Percentiles rank a stretch among this genome's conserved stretches.
Conservation (phyloP, 1,284 basidiomycete species). For the Vanrija humicola region DNA sequence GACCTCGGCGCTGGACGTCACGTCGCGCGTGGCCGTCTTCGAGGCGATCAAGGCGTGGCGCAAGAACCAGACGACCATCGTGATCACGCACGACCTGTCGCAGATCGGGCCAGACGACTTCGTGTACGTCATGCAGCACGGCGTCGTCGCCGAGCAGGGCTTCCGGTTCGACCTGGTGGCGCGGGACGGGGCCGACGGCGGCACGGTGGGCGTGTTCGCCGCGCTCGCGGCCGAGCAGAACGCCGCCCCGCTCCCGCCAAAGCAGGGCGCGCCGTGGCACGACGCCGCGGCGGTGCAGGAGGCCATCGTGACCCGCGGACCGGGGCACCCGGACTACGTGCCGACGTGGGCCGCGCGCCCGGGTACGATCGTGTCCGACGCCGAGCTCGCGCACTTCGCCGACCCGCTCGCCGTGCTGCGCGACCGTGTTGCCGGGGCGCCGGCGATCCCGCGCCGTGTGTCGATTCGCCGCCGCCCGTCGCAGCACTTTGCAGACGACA, state of each 20-base stretch:
- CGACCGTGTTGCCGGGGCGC: too few species aligned
- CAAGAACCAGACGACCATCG: slow-evolving; percentile 79
- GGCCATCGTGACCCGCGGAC: background rate
- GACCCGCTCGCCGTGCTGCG: too few species aligned
- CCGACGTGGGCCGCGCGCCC: too few species aligned
- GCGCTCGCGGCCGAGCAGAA: slow-evolving; percentile 48
- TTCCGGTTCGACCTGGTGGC: slow-evolving; percentile 69
- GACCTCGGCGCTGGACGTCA: slow-evolving; percentile 89
- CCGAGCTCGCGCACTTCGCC: background rate
- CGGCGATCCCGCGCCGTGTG: too few species aligned
- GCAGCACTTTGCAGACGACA: too few species aligned
- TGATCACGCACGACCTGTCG: slow-evolving; percentile 92
- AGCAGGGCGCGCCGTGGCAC: slow-evolving; percentile 43
- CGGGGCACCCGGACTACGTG: background rate
- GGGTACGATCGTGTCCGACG: background rate
- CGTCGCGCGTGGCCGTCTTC: slow-evolving; percentile 80
- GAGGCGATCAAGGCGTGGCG: slow-evolving; percentile 83
- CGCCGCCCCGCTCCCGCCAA: slow-evolving; percentile 34
- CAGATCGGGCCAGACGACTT: slow-evolving; percentile 77
- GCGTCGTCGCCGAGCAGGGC: slow-evolving; percentile 80
- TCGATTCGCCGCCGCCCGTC: too few species aligned
- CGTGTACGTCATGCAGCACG: slow-evolving; percentile 84
- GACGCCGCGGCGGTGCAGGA: slow-evolving; percentile 6
- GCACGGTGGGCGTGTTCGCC: slow-evolving; percentile 43
- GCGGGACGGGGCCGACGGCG: slow-evolving; percentile 33